phyloP scores from a whole-genome alignment of 1,284 basidiomycete genomes.

The Apiotrichum sp. region DNA sequence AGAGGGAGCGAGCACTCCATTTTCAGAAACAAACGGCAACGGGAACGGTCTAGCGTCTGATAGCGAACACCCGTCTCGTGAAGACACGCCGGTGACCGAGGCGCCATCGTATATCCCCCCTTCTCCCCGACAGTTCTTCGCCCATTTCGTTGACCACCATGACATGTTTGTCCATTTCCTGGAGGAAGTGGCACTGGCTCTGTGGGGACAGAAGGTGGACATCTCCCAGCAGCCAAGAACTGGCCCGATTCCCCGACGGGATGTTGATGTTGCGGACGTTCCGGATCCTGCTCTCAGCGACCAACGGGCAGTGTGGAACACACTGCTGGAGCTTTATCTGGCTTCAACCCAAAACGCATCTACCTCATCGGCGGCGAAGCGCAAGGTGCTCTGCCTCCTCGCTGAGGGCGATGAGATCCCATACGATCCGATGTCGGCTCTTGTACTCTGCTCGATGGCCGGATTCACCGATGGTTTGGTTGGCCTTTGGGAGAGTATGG shows the following conservation, averaged over 20 bases:
- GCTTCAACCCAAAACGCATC: conserved; percentile 70
- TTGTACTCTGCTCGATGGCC: conserved; percentile 83
- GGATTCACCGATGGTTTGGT: conserved; percentile 79
- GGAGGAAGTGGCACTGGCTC: conserved; percentile 70
- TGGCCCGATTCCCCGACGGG: conserved; percentile 3
- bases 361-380: conserved; percentile 12
- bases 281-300: conserved; percentile 59
- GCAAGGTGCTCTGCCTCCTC: conserved; percentile 66
- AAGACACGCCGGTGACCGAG: conserved; percentile 38
- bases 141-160: conserved; percentile 88
- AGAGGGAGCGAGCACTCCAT: conserved; percentile 15
- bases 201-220: conserved; percentile 75
- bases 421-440: conserved; percentile 82
- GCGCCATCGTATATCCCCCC: conserved; percentile 54
- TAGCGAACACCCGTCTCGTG: background rate
- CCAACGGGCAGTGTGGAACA: conserved; percentile 90
- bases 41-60: background rate
- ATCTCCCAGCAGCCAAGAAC: conserved; percentile 1
- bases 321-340: conserved; percentile 88
- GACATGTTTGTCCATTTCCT: conserved; percentile 78
- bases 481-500: conserved; percentile 83
- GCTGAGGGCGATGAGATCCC: conserved; percentile 56
- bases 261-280: conserved; percentile 31
- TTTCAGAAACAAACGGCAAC: conserved; percentile 44
- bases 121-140: conserved; percentile 81